These are phyloP conservation scores for Fistulifera pelliculosa DNA, from an alignment of 108 stramenopile genomes.

Conservation along the genomic window DNA sequence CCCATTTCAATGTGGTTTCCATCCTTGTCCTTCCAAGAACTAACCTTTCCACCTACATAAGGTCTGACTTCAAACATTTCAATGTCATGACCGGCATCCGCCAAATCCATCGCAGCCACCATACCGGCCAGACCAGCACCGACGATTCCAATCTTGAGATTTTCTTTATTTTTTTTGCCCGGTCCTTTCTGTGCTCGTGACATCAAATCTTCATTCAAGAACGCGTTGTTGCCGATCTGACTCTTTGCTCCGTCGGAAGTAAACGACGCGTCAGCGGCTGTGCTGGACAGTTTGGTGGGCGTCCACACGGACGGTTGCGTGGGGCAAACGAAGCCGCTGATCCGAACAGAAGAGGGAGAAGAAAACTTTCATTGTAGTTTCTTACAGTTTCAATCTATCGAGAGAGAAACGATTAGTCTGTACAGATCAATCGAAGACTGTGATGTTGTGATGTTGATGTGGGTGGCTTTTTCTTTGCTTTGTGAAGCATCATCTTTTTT, in stretches of 20 bases:
- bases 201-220: conserved; percentile 81
- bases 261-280: conserved; percentile 27
- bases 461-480: no score
- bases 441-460: no score
- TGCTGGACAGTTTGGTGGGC: neutral
- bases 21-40: conserved; percentile 91
- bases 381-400: no score
- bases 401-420: no score
- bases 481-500: no score
- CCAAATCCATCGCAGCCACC: conserved; percentile 93
- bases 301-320: no score
- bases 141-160: conserved; percentile 87
- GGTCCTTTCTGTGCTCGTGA: conserved; percentile 83
- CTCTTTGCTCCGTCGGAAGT: conserved; percentile 72
- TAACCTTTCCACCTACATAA: conserved; percentile 91
- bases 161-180: conserved; percentile 60
- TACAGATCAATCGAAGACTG: no score
- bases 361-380: no score
- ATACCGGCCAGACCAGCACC: conserved; percentile 91
- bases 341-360: no score
- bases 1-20: conserved; percentile 99
- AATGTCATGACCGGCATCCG: conserved; percentile 92
- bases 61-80: conserved; percentile 92
- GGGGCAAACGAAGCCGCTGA: no score
- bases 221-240: conserved; percentile 81